phyloP scores from a whole-genome alignment of 345 rosid genomes.

The Chamaenerion angustifolium region DNA sequence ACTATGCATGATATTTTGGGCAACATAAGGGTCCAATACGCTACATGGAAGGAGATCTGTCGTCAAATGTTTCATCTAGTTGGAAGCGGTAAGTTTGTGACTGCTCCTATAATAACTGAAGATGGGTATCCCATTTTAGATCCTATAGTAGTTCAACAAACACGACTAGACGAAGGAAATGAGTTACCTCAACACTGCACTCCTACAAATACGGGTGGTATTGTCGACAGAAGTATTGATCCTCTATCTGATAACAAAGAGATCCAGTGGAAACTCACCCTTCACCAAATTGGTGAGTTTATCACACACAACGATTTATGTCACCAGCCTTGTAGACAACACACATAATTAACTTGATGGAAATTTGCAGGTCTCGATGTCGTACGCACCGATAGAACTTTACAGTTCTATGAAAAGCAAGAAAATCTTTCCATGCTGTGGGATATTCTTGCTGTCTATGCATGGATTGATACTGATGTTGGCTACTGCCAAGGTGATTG shows the following conservation, averaged over 20 bases:
- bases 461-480: slow-evolving; percentile 89
- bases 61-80: slow-evolving; percentile 53
- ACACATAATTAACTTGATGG: too few species aligned
- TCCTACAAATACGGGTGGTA: neutral
- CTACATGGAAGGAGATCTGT: slow-evolving; percentile 70
- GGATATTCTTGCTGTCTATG: slow-evolving; percentile 93
- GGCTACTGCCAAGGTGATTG: slow-evolving; percentile 90
- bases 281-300: slow-evolving; percentile 77
- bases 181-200: neutral
- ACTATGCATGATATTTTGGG: neutral
- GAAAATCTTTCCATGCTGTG: slow-evolving; percentile 82
- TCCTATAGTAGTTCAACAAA: slow-evolving; percentile 69
- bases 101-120: slow-evolving; percentile 85
- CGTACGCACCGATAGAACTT: slow-evolving; percentile 75
- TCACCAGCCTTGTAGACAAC: neutral
- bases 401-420: slow-evolving; percentile 84
- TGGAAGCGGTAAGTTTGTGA: slow-evolving; percentile 76
- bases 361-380: slow-evolving; percentile 63
- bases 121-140: slow-evolving; percentile 74
- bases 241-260: slow-evolving; percentile 43
- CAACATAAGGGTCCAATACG: slow-evolving; percentile 52
- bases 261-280: slow-evolving; percentile 75
- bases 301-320: too few species aligned
- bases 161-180: slow-evolving; percentile 20
- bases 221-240: neutral